Base-by-base conservation (phyloP, 495 filamentous ascomycete species). In the Pyronema domesticum region DNA sequence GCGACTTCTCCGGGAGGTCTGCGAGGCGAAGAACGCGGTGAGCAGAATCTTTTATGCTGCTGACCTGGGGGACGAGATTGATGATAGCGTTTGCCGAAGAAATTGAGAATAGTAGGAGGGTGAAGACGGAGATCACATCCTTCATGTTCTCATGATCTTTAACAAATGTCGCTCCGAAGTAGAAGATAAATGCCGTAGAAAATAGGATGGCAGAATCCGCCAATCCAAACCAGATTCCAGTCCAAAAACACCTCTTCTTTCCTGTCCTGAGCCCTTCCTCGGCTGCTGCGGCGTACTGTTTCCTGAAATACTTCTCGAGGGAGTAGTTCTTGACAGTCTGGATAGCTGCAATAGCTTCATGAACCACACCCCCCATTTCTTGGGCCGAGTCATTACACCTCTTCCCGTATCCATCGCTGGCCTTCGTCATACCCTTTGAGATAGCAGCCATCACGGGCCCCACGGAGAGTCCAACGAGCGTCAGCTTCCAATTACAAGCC, bases 311-410 rank as follows among this genome's bases (percentile, higher is more conserved):
- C 0, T 62, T 56, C 68, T 94, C 88, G 0, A 95, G 68, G 0
- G 82, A 87, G 45, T 95, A 66, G 1, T 82, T 78, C 37, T 83
- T 73, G 13, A 96, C 86, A 6, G 87, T 85, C 37, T 80, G 76
- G 64, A 95, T 82, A 63, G 89, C 88, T 37, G 76, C 69, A 56
- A 96, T 85, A 0, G 84, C 84, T 67, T 95, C 89, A 6, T 73
- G 75, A 55, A 89, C 78, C 18, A 89, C 73, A 30, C 74, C 68
- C 23, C 73, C 73, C 0, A 77, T 71, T 3, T 67, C 54, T 13
- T 73, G 72, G 13, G 75, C 74, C 1, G 78, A 78, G 34, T 77
- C 70, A 58, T 83, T 82, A 60, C 75, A 80, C 53, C 69, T 70
- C 13, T 69, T 67, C 59, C 95, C 89, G 83, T 83, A 93, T 49